phyloP scores from a whole-genome alignment of 2,329 filamentous ascomycete species.

The Aspergillus sergii region DNA sequence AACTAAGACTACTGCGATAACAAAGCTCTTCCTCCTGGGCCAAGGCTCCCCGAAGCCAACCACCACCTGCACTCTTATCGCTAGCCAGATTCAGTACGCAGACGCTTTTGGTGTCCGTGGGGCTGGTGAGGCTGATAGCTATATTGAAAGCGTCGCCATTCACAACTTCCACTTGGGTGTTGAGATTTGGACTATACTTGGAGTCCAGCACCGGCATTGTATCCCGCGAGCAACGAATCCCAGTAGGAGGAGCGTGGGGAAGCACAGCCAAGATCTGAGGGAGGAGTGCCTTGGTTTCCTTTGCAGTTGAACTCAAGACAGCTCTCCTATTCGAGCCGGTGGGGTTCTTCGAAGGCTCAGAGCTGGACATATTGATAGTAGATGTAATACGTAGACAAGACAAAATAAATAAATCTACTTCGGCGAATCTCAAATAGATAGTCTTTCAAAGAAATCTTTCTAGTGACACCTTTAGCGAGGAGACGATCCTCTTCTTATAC shows the following conservation, averaged over 20 bases:
- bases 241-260: slow-evolving; percentile 45
- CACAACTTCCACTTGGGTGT: slow-evolving; percentile 52
- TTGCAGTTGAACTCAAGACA: slow-evolving; percentile 46
- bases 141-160: slow-evolving; percentile 62
- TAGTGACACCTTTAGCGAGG: not conserved
- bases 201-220: slow-evolving; percentile 45
- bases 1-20: slow-evolving; percentile 57
- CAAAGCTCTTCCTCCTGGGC: slow-evolving; percentile 73
- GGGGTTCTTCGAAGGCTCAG: not conserved
- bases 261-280: slow-evolving; percentile 51
- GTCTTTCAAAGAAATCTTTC: not conserved
- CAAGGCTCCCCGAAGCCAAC: slow-evolving; percentile 62
- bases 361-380: not conserved
- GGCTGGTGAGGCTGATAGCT: slow-evolving; percentile 47
- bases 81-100: slow-evolving; percentile 70
- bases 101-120: slow-evolving; percentile 44
- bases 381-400: not conserved
- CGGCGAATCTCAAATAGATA: not conserved
- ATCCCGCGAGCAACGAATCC: slow-evolving; percentile 40
- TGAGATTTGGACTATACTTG: slow-evolving; percentile 46
- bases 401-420: not conserved
- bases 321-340: slow-evolving; percentile 10
- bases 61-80: slow-evolving; percentile 60
- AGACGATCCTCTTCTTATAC: not conserved
- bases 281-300: slow-evolving; percentile 52